A percentile compares a stretch with the other conserved stretches of the same genome.
Evolutionary conservation across 805 yeast genomes (phyloP).

Genomic region (Kuraishia hungarica): DNA sequence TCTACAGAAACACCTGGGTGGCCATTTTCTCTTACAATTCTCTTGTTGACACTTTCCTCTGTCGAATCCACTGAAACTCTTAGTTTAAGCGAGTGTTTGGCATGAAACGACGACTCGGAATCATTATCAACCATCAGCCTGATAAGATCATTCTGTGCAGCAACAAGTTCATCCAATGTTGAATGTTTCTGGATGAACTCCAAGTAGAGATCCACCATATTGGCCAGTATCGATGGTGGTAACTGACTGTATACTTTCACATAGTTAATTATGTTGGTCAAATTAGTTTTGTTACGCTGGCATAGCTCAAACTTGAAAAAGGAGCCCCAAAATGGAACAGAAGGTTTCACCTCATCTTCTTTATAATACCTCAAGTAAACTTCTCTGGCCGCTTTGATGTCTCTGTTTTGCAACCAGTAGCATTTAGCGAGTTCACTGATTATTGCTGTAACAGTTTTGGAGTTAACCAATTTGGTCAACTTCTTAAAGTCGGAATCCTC

Average conservation of each 20-base stretch:
- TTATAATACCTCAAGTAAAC: slow-evolving; percentile 16
- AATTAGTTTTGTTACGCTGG: slow-evolving; percentile 32
- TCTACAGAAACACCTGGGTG: slow-evolving; percentile 26
- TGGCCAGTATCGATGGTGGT: slow-evolving; percentile 39
- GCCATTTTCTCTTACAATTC: slow-evolving; percentile 22
- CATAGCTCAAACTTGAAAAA: slow-evolving; percentile 45
- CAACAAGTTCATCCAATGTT: slow-evolving; percentile 12
- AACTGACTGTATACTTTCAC: slow-evolving; percentile 36
- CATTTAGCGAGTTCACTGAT: slow-evolving; percentile 18
- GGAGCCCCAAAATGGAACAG: slow-evolving; percentile 47
- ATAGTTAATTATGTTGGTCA: slow-evolving; percentile 34
- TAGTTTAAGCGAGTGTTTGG: slow-evolving; percentile 22
- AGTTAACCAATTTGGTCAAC: slow-evolving; percentile 9
- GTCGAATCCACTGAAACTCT: slow-evolving; percentile 17
- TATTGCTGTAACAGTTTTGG: slow-evolving; percentile 13
- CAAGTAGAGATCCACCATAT: slow-evolving; percentile 26
- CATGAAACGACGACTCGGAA: slow-evolving; percentile 19
- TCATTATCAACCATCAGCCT: slow-evolving; percentile 21
- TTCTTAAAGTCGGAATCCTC: slow-evolving; percentile 8
- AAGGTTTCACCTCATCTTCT: slow-evolving; percentile 25
- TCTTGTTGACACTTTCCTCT: slow-evolving; percentile 19
- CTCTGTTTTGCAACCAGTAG: slow-evolving; percentile 14
- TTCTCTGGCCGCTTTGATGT: slow-evolving; percentile 16
- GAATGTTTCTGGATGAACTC: slow-evolving; percentile 25
- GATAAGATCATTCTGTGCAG: slow-evolving; percentile 14